These are phyloP conservation scores for Capronia epimyces DNA, from an alignment of 2,329 filamentous ascomycete genomes.

Conservation along the genomic window DNA sequence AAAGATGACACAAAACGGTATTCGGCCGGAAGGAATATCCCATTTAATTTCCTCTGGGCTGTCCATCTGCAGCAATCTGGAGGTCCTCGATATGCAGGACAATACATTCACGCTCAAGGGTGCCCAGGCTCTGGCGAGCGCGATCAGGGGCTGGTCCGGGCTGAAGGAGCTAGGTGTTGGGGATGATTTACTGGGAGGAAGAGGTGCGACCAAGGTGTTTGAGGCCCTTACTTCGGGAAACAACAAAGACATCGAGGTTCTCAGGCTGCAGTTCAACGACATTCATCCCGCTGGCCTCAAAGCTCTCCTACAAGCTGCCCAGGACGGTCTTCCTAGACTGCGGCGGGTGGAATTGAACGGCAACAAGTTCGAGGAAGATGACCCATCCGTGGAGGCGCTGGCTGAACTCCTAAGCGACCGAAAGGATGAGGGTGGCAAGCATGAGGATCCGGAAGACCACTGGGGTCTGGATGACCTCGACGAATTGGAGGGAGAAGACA, in stretches of 20 bases:
- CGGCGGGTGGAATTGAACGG: constrained; percentile 90
- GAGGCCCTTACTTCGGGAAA: constrained; percentile 66
- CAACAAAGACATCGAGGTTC: constrained; percentile 71
- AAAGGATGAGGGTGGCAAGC: constrained; percentile 61
- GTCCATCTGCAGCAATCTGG: constrained; percentile 60
- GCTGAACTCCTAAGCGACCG: constrained; percentile 68
- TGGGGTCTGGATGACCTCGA: constrained; percentile 83
- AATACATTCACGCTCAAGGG: constrained; percentile 89
- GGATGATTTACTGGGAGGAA: constrained; percentile 75
- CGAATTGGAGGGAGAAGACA: constrained; percentile 71
- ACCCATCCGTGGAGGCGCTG: constrained; percentile 63
- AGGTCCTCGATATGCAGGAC: constrained; percentile 86
- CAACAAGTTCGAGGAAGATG: constrained; percentile 88
- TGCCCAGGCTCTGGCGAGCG: constrained; percentile 69
- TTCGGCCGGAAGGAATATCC: constrained; percentile 85
- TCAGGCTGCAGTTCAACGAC: constrained; percentile 91
- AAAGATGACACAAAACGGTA: constrained; percentile 98
- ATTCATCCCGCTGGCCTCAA: constrained; percentile 73
- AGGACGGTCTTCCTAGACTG: constrained; percentile 64
- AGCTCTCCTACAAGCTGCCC: constrained; percentile 63
- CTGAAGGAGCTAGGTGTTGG: constrained; percentile 81
- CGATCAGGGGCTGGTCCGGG: constrained; percentile 66
- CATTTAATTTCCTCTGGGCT: constrained; percentile 75
- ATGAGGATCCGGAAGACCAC: constrained; percentile 66
- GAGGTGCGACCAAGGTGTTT: constrained; percentile 69